phyloP scores from a whole-genome alignment of 73 alveolate species.

The Effrenium voratum region DNA sequence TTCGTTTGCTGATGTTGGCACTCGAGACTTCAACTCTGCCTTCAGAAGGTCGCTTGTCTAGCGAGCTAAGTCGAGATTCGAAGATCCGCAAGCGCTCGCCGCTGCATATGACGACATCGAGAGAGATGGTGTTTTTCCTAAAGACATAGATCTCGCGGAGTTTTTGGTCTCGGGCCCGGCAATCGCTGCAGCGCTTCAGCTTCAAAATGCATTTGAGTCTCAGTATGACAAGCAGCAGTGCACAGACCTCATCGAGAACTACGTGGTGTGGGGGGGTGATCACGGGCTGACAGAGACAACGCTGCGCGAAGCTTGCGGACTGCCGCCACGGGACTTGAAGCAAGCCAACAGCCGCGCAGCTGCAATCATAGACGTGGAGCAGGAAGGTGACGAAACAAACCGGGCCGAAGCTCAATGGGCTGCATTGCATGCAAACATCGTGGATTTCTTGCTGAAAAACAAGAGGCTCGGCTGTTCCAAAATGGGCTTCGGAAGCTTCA shows the following conservation, averaged over 20 bases:
- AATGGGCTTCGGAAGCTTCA: not conserved
- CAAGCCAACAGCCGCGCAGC: not conserved
- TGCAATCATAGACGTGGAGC: not conserved
- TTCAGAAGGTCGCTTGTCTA: not conserved
- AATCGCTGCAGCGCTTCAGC: constrained; percentile 16
- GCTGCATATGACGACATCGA: not conserved
- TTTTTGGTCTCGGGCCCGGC: not conserved
- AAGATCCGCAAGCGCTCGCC: not conserved
- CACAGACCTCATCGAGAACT: not conserved
- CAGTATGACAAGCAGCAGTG: not conserved
- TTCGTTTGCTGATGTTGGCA: not conserved
- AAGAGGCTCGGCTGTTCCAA: not conserved
- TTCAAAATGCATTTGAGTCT: not conserved
- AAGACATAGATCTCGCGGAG: not conserved
- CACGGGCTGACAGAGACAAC: not conserved
- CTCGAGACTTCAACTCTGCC: not conserved
- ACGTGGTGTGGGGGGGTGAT: not conserved
- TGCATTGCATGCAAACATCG: not conserved
- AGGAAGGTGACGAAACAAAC: not conserved
- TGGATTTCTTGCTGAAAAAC: not conserved
- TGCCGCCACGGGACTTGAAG: not conserved
- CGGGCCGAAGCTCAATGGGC: not conserved
- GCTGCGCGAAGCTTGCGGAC: not conserved
- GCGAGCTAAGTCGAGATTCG: not conserved
- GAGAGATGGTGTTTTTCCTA: not conserved